A percentile compares a stretch with the other conserved stretches of the same genome.
phyloP scores from a whole-genome alignment of 176 grass and related monocot genomes.

The Hyparrhenia diplandra region DNA sequence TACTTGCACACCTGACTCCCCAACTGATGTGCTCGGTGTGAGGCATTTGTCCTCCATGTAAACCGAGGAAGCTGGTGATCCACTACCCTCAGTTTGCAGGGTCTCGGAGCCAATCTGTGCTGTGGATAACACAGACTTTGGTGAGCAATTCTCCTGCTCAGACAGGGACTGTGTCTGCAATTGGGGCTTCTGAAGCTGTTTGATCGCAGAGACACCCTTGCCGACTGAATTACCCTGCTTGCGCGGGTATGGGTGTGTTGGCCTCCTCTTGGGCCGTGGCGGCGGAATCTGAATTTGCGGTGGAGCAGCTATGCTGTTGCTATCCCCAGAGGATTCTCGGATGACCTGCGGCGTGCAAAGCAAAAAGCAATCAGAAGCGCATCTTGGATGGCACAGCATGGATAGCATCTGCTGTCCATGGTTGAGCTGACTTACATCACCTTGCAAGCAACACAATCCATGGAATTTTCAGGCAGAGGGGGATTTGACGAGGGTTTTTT shows the following conservation, averaged over 20 bases:
- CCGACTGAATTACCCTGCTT: conserved; percentile 41
- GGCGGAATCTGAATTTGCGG: conserved; percentile 72
- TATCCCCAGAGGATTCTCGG: conserved; percentile 47
- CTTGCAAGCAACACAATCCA: conserved; percentile 63
- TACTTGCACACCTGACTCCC: too few relatives aligned
- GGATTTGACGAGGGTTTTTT: not conserved
- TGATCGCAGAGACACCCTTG: conserved; percentile 24
- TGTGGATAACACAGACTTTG: conserved; percentile 57
- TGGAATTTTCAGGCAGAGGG: conserved; percentile 32
- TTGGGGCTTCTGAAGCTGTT: conserved; percentile 31
- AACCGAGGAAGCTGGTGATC: conserved; percentile 44
- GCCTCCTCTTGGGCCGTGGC: conserved; percentile 85
- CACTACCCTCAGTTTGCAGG: conserved; percentile 7
- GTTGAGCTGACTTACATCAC: conserved; percentile 55
- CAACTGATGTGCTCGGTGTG: conserved; percentile 5
- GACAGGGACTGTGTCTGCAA: conserved; percentile 26
- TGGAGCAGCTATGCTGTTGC: conserved; percentile 11
- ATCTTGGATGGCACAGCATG: not conserved
- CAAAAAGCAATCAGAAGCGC: conserved; percentile 13
- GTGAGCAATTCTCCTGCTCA: conserved; percentile 58
- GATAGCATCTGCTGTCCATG: conserved; percentile 35
- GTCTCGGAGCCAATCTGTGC: conserved; percentile 11
- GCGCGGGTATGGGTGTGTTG: conserved; percentile 72
- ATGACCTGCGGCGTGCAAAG: conserved; percentile 41
- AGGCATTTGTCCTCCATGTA: conserved; percentile 39